Conservation (phyloP, 2,329 filamentous ascomycete genomes). For the Neonectria ditissima region DNA sequence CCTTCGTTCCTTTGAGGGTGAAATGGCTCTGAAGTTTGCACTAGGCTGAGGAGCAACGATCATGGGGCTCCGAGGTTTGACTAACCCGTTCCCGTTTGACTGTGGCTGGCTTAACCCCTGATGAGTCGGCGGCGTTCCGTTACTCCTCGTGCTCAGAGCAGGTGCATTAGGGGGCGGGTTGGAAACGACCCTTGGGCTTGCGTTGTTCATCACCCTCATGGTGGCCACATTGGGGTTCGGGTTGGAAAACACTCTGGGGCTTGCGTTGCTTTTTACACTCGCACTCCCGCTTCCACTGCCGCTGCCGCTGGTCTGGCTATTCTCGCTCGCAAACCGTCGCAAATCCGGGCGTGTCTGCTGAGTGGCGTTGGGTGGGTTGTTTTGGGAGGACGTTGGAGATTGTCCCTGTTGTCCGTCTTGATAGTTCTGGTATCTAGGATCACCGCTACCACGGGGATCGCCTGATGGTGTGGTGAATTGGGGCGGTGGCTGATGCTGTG, state of each 20-base stretch:
- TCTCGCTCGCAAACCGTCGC: conserved; percentile 24
- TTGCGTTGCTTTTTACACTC: conserved; percentile 24
- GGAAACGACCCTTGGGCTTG: conserved; percentile 13
- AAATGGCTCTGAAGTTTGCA: conserved; percentile 9
- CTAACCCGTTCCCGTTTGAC: background rate
- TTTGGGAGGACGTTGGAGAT: conserved; percentile 2
- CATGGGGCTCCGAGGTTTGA: background rate
- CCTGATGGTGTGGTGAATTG: conserved; percentile 26
- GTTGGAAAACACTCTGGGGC: conserved; percentile 13
- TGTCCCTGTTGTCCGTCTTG: conserved; percentile 10
- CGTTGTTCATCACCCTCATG: background rate
- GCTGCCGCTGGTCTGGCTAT: conserved; percentile 29
- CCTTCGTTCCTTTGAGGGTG: conserved; percentile 9
- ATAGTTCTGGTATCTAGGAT: background rate
- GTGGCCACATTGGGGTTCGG: background rate
- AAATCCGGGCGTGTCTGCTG: conserved; percentile 15
- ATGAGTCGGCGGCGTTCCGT: conserved; percentile 5
- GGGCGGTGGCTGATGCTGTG: conserved; percentile 29
- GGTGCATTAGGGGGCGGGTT: background rate
- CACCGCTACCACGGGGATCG: conserved; percentile 10
- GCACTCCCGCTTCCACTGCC: conserved; percentile 1
- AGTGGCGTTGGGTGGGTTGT: conserved; percentile 3
- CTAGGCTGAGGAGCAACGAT: background rate
- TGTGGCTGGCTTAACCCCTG: background rate
- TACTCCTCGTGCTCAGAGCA: background rate